Conservation (phyloP, 306 rosid species). For the Quercus aquifolioides region DNA sequence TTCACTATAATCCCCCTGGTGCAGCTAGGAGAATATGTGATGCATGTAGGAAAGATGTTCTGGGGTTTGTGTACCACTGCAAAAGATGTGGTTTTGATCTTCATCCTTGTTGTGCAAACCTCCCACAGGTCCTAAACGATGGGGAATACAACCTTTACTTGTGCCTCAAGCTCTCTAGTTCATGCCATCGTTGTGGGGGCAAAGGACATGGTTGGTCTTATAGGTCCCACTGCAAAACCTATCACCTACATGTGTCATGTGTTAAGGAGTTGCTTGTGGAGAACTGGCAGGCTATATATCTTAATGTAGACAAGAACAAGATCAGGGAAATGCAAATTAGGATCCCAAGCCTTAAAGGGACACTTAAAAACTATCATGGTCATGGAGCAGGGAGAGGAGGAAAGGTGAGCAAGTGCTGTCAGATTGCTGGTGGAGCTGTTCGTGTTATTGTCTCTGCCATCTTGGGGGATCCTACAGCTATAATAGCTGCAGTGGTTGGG, state of each 20-base stretch:
- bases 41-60: conserved; percentile 38
- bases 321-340: conserved; percentile 42
- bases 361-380: conserved; percentile 20
- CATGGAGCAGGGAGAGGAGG: conserved; percentile 19
- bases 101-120: conserved; percentile 58
- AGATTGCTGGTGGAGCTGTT: conserved; percentile 49
- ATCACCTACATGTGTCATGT: conserved; percentile 50
- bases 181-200: conserved; percentile 48
- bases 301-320: conserved; percentile 45
- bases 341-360: conserved; percentile 49
- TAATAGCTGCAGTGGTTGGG: conserved; percentile 39
- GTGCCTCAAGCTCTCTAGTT: conserved; percentile 32
- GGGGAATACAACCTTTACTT: conserved; percentile 39
- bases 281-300: conserved; percentile 51
- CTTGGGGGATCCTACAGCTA: conserved; percentile 51
- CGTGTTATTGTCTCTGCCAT: conserved; percentile 45
- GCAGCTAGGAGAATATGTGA: conserved; percentile 36
- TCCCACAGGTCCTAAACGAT: conserved; percentile 49
- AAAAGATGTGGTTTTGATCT: conserved; percentile 47
- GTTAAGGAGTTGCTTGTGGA: conserved; percentile 56
- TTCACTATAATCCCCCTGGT: conserved; percentile 34
- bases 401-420: conserved; percentile 35
- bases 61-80: conserved; percentile 55
- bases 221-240: conserved; percentile 40
- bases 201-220: conserved; percentile 52